Base-by-base conservation (phyloP, 208 protist species). In the Plasmodiophora brassicae region DNA sequence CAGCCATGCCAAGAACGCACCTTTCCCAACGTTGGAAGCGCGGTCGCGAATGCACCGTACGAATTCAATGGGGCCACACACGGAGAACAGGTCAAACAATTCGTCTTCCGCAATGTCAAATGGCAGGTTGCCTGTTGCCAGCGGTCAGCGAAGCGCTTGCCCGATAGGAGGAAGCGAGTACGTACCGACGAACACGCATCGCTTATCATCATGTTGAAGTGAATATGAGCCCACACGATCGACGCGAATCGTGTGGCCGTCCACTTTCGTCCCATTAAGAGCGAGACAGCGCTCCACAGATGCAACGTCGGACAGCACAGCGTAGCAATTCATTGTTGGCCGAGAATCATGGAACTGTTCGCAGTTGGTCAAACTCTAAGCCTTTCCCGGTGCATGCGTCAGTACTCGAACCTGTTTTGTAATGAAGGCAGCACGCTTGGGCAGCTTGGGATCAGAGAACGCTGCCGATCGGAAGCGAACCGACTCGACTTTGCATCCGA, bases 31-130 rank as follows among this genome's bases (percentile, higher is more conserved):
- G 41, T 78, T 78, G 32, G 65, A 5, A 78, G 32, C 32, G 5
- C 65, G 65, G 65, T 78, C 65, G 5, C 65, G 65, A 32, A 78
- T 78, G n/a, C 65, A 78, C 41, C 65, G 65, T 36, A 78, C 65
- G 41, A 32, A 78, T 5, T 78, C 65, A 78, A 78, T 78, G n/a
- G 65, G 65, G 65, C 65, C n/a, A 38, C 65, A 78, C 5, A 38
- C 41, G 32, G 5, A 8, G 65, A 78, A 78, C 10, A 78, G 41
- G 5, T 78, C 65, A 8, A 5, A 78, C 14, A 78, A 38, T 44
- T 78, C 65, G n/a, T 78, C n/a, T 38, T 78, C 65, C 10, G 65
- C 5, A 38, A 78, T 32, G 41, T 78, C 65, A 32, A 78, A 78
- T 36, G 65, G 65, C 14, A 78, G 65, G 41, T 78, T 78, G 32